phyloP scores from a whole-genome alignment of 2,329 filamentous ascomycete species.

The Cladophialophora yegresii region DNA sequence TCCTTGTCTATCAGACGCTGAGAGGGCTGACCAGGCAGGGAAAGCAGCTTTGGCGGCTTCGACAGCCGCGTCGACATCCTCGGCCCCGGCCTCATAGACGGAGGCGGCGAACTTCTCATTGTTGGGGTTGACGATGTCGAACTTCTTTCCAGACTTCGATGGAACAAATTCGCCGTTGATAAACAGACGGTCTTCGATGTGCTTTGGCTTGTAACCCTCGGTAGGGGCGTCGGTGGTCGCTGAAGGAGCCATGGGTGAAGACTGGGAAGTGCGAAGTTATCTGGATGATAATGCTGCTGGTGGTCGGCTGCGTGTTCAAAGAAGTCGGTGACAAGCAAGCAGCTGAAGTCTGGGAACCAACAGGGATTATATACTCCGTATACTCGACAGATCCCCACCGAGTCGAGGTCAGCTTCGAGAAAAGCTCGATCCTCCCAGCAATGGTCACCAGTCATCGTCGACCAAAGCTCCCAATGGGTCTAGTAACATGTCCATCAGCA shows the following conservation, averaged over 20 bases:
- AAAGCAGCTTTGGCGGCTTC: conserved; percentile 39
- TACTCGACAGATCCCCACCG: not conserved
- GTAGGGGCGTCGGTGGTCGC: conserved; percentile 15
- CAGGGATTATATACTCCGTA: conserved; percentile 11
- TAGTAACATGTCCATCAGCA: not conserved
- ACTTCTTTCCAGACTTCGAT: conserved; percentile 39
- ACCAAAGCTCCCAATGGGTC: not conserved
- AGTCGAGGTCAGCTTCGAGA: not conserved
- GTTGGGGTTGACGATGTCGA: conserved; percentile 41
- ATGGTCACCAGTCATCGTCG: not conserved
- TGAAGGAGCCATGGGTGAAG: conserved; percentile 15
- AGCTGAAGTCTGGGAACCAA: not conserved
- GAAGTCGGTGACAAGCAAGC: not conserved
- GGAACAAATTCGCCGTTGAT: conserved; percentile 43
- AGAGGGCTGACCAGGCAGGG: conserved; percentile 50
- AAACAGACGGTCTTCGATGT: conserved; percentile 41
- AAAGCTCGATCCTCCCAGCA: not conserved
- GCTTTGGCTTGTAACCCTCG: conserved; percentile 24
- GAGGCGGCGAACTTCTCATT: conserved; percentile 39
- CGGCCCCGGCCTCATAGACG: conserved; percentile 40
- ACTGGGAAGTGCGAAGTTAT: not conserved
- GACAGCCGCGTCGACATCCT: conserved; percentile 42
- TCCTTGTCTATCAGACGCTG: conserved; percentile 48
- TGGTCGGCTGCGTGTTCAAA: not conserved
- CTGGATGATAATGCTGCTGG: not conserved